Base-by-base conservation (phyloP, 2,329 filamentous ascomycete genomes). In the Nectriaceae sp. region DNA sequence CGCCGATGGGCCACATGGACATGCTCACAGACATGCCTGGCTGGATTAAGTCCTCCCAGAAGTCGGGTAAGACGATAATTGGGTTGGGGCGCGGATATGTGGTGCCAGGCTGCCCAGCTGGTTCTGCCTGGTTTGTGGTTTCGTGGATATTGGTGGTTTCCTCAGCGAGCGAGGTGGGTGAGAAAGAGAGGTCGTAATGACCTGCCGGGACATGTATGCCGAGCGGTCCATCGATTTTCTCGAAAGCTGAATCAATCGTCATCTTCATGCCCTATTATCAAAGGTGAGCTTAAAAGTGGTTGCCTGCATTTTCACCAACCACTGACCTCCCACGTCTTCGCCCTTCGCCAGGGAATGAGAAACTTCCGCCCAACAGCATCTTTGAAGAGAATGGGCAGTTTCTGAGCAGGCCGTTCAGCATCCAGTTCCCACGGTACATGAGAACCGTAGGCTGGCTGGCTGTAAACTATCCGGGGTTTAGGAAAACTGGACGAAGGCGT, bases 251-350 rank as follows among this genome's bases (percentile, higher is more conserved):
- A 26, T 53, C 50, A 18, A 53, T 53, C 2, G 50, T 47, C 44
- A 53, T 53, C 40, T 53, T 53, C 50, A 53, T 53, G 21, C 50
- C 50, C 50, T 53, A 19, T 41, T 21, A 20, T 38, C 8, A 11
- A 26, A 6, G 4, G 38, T 20, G 13, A 42, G 18, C 18, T 33
- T 19, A 21, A 44, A 33, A 22, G 8, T 6, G 20, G n/a, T 3
- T 8, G 21, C 4, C 11, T 10, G 31, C 33, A n/a, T 16, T 3
- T 21, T 13, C 37, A 13, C 19, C 37, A 11, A 13, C 19, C 8
- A 20, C 51, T 40, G 46, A 51, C 51, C 31, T 54, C 51, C 51
- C 51, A 54, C 22, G 51, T 54, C 20, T 54, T 51, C 4, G 51
- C 51, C 18, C 45, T 54, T 18, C 39, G 46, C 51, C 51, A 54